phyloP scores from a whole-genome alignment of 2,329 filamentous ascomycete species.

The Aspergillus pseudoterreus region DNA sequence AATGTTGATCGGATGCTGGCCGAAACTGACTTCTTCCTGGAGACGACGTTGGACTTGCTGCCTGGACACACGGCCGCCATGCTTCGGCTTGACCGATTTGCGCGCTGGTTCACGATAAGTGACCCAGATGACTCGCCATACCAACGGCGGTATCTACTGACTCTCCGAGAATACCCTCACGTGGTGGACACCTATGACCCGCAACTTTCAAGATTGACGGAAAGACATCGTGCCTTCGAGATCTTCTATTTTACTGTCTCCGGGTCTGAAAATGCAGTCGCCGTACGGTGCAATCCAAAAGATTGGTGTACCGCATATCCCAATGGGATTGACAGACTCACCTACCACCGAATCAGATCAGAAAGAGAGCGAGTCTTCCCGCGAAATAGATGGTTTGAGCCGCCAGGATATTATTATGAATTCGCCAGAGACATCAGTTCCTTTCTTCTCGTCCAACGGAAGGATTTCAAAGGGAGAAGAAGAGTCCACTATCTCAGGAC shows the following conservation, averaged over 20 bases:
- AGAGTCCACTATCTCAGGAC: neutral
- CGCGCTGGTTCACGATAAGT: neutral
- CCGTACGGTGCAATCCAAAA: neutral
- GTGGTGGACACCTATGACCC: neutral
- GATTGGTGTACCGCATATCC: neutral
- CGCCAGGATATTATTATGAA: neutral
- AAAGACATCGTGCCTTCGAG: neutral
- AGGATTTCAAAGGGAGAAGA: neutral
- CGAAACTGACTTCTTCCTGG: neutral
- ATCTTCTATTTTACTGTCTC: neutral
- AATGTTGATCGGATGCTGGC: neutral
- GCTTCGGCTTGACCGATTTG: slow-evolving; percentile 3
- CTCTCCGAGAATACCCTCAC: neutral
- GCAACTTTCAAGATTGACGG: neutral
- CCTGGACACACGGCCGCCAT: neutral
- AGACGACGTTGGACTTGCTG: neutral
- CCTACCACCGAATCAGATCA: neutral
- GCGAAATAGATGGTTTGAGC: neutral
- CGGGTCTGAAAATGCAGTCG: neutral
- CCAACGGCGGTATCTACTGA: neutral
- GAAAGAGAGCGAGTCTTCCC: neutral
- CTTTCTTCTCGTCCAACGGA: neutral
- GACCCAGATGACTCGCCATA: neutral
- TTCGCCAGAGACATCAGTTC: neutral
- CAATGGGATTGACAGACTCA: neutral